Evolutionary conservation across 129 eudicot species (phyloP).

Genomic region (Dittrichia graveolens): DNA sequence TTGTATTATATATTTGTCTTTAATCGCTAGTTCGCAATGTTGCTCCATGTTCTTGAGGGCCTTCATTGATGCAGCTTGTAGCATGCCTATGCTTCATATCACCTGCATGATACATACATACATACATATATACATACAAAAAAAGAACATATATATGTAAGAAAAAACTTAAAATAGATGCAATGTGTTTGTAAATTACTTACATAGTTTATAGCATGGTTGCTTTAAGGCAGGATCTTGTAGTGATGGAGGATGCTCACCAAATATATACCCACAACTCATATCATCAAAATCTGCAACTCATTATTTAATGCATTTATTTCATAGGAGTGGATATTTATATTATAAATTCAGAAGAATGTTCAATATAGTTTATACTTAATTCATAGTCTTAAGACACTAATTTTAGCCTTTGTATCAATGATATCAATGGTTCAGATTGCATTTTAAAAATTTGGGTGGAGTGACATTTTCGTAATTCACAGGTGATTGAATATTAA

Average conservation of each 20-base stretch:
- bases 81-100: constrained; percentile 25
- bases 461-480: too few relatives aligned
- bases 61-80: constrained; percentile 18
- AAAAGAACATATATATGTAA: too few relatives aligned
- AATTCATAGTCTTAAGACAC: too few relatives aligned
- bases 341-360: too few relatives aligned
- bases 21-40: not conserved
- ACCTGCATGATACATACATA: constrained; percentile 9
- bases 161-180: not conserved
- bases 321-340: not conserved
- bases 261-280: constrained; percentile 84
- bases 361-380: too few relatives aligned
- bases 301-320: not conserved
- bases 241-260: constrained; percentile 66
- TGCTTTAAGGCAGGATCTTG: constrained; percentile 60
- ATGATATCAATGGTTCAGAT: too few relatives aligned
- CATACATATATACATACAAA: too few relatives aligned
- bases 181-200: not conserved
- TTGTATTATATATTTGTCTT: too few relatives aligned
- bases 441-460: too few relatives aligned
- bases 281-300: constrained; percentile 81
- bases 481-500: too few relatives aligned
- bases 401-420: too few relatives aligned
- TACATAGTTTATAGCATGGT: constrained; percentile 84
- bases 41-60: not conserved